Evolutionary conservation across 768 basidiomycete genomes (phyloP).

Genomic region (Lepiota venenata): DNA sequence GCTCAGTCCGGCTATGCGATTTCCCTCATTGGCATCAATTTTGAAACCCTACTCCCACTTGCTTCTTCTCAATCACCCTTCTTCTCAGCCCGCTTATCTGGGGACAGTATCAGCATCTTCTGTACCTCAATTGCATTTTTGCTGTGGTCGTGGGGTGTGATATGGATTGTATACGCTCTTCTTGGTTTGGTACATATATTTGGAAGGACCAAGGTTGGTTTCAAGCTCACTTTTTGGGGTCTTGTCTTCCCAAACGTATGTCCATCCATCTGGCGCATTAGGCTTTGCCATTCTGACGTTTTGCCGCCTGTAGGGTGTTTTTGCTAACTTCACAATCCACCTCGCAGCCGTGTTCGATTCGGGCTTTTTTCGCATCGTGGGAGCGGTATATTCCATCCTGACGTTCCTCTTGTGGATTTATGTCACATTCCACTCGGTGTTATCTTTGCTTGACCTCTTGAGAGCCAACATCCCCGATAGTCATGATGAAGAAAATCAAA

Average conservation of each 20-base stretch:
- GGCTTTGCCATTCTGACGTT: not conserved
- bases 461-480: not conserved
- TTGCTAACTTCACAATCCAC: conserved; percentile 58
- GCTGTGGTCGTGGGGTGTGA: conserved; percentile 60
- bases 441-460: conserved; percentile 2
- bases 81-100: conserved; percentile 27
- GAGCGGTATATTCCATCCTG: conserved; percentile 47
- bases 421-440: conserved; percentile 41
- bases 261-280: not conserved
- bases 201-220: conserved; percentile 40
- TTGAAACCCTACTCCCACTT: conserved; percentile 33
- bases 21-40: conserved; percentile 50
- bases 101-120: conserved; percentile 37
- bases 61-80: conserved; percentile 29
- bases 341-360: conserved; percentile 50
- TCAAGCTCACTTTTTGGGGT: conserved; percentile 62
- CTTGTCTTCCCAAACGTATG: conserved; percentile 66
- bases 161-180: conserved; percentile 59
- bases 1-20: conserved; percentile 64
- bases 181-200: conserved; percentile 44
- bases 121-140: conserved; percentile 47
- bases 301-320: conserved; percentile 37
- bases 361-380: conserved; percentile 52
- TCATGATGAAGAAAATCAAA: not conserved
- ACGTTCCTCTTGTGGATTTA: conserved; percentile 52